Conservation (phyloP, 2,329 filamentous ascomycete species). For the Massarina eburnea region DNA sequence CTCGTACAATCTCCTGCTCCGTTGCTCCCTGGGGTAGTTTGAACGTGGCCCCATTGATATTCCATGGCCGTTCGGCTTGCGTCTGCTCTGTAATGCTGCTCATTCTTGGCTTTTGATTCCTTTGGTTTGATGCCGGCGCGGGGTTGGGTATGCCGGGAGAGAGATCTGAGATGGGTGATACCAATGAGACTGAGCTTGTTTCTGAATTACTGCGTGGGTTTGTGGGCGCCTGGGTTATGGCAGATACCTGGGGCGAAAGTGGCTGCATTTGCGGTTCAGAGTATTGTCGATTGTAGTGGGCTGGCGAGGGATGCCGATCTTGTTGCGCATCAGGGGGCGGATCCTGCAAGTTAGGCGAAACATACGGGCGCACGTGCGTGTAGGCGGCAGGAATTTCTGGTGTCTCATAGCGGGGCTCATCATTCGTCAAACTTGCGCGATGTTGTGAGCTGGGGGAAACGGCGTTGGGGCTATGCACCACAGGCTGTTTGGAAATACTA, state of each 20-base stretch:
- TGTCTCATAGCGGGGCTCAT: constrained; percentile 38
- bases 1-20: constrained; percentile 40
- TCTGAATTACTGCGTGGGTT: constrained; percentile 29
- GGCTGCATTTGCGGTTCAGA: constrained; percentile 34
- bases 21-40: constrained; percentile 38
- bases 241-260: constrained; percentile 38
- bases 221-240: constrained; percentile 25
- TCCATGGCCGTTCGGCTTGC: constrained; percentile 33
- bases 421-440: constrained; percentile 19
- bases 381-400: constrained; percentile 41
- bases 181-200: constrained; percentile 28
- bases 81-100: constrained; percentile 38
- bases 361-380: constrained; percentile 34
- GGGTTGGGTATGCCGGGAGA: constrained; percentile 16
- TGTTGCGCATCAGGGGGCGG: constrained; percentile 10
- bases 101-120: constrained; percentile 33
- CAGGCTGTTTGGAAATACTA: constrained; percentile 1
- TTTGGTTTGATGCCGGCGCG: constrained; percentile 17
- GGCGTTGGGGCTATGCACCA: constrained; percentile 10
- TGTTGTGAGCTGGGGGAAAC: constrained; percentile 19
- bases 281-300: constrained; percentile 21
- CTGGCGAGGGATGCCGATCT: constrained; percentile 6
- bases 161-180: constrained; percentile 34
- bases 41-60: no score
- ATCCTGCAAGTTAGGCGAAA: constrained; percentile 23